Conservation (phyloP, 305 asterid species). For the Galium porrigens region DNA sequence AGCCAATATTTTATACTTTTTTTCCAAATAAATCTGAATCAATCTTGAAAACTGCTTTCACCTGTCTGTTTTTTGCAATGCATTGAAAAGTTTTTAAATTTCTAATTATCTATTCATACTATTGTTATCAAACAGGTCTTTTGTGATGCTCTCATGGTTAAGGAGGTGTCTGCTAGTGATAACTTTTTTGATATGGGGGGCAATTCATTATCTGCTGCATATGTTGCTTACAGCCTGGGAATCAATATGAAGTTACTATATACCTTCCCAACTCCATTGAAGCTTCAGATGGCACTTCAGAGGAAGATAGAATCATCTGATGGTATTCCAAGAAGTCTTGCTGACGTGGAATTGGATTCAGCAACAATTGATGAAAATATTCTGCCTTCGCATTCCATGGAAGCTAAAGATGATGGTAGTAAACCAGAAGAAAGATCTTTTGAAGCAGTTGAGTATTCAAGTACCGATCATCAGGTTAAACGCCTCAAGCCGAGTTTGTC, state of each 20-base stretch:
- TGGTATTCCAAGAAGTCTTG: conserved; percentile 23
- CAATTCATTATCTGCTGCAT: conserved; percentile 71
- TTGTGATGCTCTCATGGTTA: conserved; percentile 55
- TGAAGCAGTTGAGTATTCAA: conserved; percentile 18
- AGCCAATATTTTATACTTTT: neutral
- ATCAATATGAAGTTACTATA: conserved; percentile 71
- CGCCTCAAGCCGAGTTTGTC: conserved; percentile 28
- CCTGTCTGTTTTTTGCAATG: neutral
- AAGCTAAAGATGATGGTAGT: conserved; percentile 16
- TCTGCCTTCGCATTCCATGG: conserved; percentile 20
- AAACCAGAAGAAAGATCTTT: conserved; percentile 18
- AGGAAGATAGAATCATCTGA: conserved; percentile 23
- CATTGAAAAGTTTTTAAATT: neutral
- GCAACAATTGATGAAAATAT: conserved; percentile 18
- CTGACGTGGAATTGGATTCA: conserved; percentile 20
- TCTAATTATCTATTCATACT: neutral
- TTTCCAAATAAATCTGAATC: neutral
- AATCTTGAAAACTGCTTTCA: neutral
- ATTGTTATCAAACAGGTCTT: conserved; percentile 41
- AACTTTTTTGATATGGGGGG: conserved; percentile 84
- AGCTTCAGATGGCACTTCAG: conserved; percentile 52
- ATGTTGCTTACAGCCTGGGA: conserved; percentile 62
- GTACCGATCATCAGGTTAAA: conserved; percentile 30
- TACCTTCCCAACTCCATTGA: conserved; percentile 49
- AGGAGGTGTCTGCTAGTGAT: conserved; percentile 44